A percentile compares a stretch with the other conserved stretches of the same genome.
These are phyloP conservation scores for Candida vartiovaarae DNA, from an alignment of 805 yeast species.

Conservation along the genomic window DNA sequence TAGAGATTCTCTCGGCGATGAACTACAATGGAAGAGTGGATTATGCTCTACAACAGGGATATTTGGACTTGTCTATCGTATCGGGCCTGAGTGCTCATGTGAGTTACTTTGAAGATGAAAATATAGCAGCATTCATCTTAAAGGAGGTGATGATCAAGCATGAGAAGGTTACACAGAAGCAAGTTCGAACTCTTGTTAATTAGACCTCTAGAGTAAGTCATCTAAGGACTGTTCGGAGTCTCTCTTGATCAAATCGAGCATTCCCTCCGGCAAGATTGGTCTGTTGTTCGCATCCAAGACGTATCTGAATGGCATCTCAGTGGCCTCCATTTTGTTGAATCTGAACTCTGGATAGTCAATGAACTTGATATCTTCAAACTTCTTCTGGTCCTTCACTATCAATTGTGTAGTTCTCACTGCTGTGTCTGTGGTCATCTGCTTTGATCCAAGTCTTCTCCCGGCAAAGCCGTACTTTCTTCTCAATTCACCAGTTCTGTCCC, in stretches of 20 bases:
- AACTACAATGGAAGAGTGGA: constrained; percentile 79
- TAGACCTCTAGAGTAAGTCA: constrained; percentile 35
- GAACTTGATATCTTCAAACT: constrained; percentile 70
- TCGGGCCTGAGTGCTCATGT: constrained; percentile 85
- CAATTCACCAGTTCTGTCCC: constrained; percentile 90
- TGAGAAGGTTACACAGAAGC: constrained; percentile 22
- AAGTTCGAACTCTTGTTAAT: constrained; percentile 16
- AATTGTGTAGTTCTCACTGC: constrained; percentile 88
- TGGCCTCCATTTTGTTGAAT: constrained; percentile 81
- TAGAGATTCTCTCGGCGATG: constrained; percentile 35
- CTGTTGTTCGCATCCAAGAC: constrained; percentile 53
- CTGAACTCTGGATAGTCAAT: constrained; percentile 93
- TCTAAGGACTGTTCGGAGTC: constrained; percentile 83
- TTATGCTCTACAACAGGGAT: constrained; percentile 69
- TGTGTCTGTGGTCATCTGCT: constrained; percentile 97
- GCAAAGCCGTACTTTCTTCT: constrained; percentile 73
- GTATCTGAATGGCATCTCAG: constrained; percentile 97
- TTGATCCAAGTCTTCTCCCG: constrained; percentile 79
- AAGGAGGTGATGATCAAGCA: constrained; percentile 39
- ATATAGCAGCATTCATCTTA: constrained; percentile 74
- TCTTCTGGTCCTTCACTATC: constrained; percentile 52
- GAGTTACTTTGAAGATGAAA: constrained; percentile 79
- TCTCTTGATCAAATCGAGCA: constrained; percentile 76
- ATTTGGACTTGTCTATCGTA: constrained; percentile 71
- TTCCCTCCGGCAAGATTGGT: constrained; percentile 89